Base-by-base conservation (phyloP, 805 yeast species). In the Ogataea ramenticola region DNA sequence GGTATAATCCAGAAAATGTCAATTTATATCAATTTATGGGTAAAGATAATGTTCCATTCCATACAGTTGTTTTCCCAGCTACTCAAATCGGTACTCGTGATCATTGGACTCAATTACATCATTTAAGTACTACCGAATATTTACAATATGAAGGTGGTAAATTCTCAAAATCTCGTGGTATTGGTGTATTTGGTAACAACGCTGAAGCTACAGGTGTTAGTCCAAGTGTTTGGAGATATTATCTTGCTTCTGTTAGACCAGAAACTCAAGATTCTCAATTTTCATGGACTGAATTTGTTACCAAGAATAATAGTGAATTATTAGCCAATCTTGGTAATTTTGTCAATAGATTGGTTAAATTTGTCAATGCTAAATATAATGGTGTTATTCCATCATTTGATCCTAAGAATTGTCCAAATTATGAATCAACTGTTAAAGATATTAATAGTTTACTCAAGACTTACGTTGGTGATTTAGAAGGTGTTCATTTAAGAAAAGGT, bases 21-120 rank as follows among this genome's bases (percentile, higher is more conserved):
- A 68, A 85, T 52, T 71, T 93, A 53, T 88, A 86, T 64, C 99
- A 93, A 71, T 93, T 93, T 65, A 93, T 93, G 99, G 99, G 99
- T 67, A 93, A 93, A 65, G 99, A 93, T 67, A 93, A 93, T 61
- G 97, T 90, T 57, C 97, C 98, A 29, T 93, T 93, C 87, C 99
- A 93, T 63, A 85, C 96, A 1, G 99, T 93, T 45, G 95, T 93
- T 45, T 93, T 91, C 88, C 99, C 99, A 47, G 82, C 95, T 36
- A 70, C 95, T 24, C 84, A 82, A 66, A 68, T 93, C 38, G 99
- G 98, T 64, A 90, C 99, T 16, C 67, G 74, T 17, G 91, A 91
- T 45, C 58, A 72, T 40, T 93, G 98, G 98, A 89, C 96, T 47
- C 82, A 79, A 78, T 73, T 90, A 53, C 86, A 88, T 58, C 96